Evolutionary conservation across 306 rosid genomes (phyloP), one percentile per base, ranked within the genome.

Genomic region (Pyrus communis): DNA sequence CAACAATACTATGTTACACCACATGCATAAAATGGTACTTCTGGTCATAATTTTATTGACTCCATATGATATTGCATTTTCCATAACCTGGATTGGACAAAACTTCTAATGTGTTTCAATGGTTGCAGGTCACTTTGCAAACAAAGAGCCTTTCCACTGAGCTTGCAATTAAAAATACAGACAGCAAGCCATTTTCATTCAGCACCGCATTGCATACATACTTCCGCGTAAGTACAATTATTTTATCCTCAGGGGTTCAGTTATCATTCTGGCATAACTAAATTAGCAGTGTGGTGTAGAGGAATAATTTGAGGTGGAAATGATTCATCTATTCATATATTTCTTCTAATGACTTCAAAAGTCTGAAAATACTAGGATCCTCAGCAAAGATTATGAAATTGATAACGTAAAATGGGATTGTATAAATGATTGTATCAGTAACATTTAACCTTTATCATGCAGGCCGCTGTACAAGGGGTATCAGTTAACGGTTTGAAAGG

Each of bases 161-260:
- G 79, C 88, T 92, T 74, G 85, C 70, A 76, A 85, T 92, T 75
- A 90, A 84, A 79, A 92, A 95, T 78, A 90, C 96, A 9, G 97
- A 90, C 88, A 83, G 79, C 52, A 90, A 88, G 83, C 85, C 97
- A 30, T 95, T 95, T 82, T 89, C 96, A 60, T 95, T 92, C 73
- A 90, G n/a, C 78, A 86, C 95, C 1, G 97, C 98, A 49, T 76
- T 95, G 87, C 98, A 95, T 80, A 85, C 98, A 30, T 95, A 95
- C 79, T 95, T 95, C 75, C 80, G 81, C 14, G 97, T 92, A 86
- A 92, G 96, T 87, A 75, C 54, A 69, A 17, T 54, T 9, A 76
- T 43, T 80, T 77, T 38, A 55, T 11, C 9, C 65, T 78, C 73
- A 64, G 73, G 28, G 55, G 43, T 52, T 45, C 30, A 30, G 38